Conservation (phyloP, 306 rosid species). For the Malus sylvestris region DNA sequence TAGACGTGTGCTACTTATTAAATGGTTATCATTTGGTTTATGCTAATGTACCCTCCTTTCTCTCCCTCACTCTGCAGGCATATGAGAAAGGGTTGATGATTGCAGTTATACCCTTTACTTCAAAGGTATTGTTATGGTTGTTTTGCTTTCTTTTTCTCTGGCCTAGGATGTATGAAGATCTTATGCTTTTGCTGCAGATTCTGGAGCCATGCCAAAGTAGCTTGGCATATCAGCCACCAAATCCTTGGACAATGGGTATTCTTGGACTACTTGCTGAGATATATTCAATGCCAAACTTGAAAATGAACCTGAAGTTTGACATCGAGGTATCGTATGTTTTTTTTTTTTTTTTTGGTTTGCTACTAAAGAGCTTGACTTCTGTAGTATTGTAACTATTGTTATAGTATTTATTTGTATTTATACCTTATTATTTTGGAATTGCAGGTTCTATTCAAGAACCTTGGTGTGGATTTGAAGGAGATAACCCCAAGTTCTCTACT, state of each 20-base stretch:
- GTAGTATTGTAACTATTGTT: neutral
- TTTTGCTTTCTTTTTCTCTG: slow-evolving; percentile 3
- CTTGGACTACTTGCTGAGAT: slow-evolving; percentile 96
- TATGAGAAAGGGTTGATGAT: slow-evolving; percentile 99
- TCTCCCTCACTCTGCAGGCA: slow-evolving; percentile 46
- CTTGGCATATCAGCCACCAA: slow-evolving; percentile 96
- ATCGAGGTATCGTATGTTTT: slow-evolving; percentile 53
- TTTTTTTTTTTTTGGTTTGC: neutral
- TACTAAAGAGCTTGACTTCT: neutral
- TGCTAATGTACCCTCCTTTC: neutral
- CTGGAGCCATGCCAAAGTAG: slow-evolving; percentile 93
- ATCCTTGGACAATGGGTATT: slow-evolving; percentile 99
- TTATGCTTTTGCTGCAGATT: slow-evolving; percentile 40
- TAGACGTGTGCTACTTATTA: neutral
- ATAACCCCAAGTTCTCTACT: slow-evolving; percentile 85
- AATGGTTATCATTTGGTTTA: slow-evolving; percentile 2
- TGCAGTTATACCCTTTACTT: slow-evolving; percentile 97
- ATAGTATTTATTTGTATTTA: neutral
- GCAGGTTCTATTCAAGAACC: slow-evolving; percentile 88
- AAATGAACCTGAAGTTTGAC: slow-evolving; percentile 99
- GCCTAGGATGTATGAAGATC: neutral
- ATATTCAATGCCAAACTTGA: slow-evolving; percentile 97
- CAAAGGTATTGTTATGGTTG: slow-evolving; percentile 58
- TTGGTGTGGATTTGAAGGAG: slow-evolving; percentile 90
- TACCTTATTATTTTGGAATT: slow-evolving; percentile 7